Base-by-base conservation (phyloP, 2,329 filamentous ascomycete species). In the Paecilomyces formosus region DNA sequence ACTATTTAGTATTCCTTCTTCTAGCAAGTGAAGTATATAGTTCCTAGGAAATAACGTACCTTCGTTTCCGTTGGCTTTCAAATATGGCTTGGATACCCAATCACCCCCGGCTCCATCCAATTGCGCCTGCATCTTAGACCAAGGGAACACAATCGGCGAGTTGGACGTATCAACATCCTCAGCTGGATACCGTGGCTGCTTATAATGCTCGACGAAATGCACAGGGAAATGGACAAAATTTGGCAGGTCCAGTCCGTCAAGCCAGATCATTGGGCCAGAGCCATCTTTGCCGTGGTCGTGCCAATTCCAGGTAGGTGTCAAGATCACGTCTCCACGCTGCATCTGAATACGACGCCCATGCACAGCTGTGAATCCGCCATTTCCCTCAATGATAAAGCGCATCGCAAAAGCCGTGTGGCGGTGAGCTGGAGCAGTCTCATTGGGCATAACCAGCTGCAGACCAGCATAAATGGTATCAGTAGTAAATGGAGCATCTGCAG, bases 251-350 rank as follows among this genome's bases (percentile, higher is more conserved):
- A 84, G 66, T 9, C 76, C 78, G 63, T 84, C 82, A 0, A 84
- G 72, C 82, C 81, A 84, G 30, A 84, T 78, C 62, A 83, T 77
- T 0, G 80, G 79, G 1, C 71, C 72, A 1, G 73, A 69, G 21
- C 79, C 78, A 58, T 84, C 80, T 53, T 83, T 83, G 4, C 82
- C 82, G 56, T 84, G 81, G 59, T 84, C 81, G 60, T 83, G 81
- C 79, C 79, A 84, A 63, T 82, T 78, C 81, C 81, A 84, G 0
- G 74, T 77, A 0, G 81, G 82, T 0, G 82, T 84, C 1, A 83
- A 66, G 13, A 84, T 78, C 1, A 84, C 78, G 60, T 84, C 81
- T 12, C 81, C 80, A 1, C 76, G 72, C 15, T 70, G 61, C 63
- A 84, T 78, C 3, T 72, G 69, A 64, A 84, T 79, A 58, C 79